Percentiles rank a stretch among this genome's conserved stretches.
These are phyloP conservation scores for Candolleomyces aberdarensis DNA, from an alignment of 768 basidiomycete species.

Conservation along the genomic window DNA sequence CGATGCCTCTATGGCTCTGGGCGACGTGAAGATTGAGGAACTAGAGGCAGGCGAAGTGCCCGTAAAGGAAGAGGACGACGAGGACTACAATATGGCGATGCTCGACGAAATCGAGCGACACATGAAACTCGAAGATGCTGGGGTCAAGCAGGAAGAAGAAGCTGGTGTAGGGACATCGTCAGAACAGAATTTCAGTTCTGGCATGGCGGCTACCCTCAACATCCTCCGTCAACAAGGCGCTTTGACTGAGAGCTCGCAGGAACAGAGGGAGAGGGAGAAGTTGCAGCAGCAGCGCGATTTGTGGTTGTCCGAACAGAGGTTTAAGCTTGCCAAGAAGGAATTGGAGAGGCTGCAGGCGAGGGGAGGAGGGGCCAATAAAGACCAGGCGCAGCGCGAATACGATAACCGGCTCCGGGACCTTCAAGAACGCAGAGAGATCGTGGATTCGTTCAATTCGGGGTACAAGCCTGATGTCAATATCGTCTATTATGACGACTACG, in stretches of 20 bases:
- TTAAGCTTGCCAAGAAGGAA: slow-evolving; percentile 73
- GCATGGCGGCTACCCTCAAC: slow-evolving; percentile 85
- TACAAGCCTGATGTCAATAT: slow-evolving; percentile 98
- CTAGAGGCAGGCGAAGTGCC: slow-evolving; percentile 80
- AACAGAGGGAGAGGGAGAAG: slow-evolving; percentile 73
- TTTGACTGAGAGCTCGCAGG: slow-evolving; percentile 58
- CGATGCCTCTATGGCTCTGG: slow-evolving; percentile 55
- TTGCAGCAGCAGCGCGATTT: slow-evolving; percentile 81
- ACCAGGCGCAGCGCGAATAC: slow-evolving; percentile 92
- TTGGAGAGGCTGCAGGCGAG: slow-evolving; percentile 72
- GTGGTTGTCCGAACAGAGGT: slow-evolving; percentile 87
- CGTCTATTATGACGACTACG: slow-evolving; percentile 96
- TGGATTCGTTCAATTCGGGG: slow-evolving; percentile 76
- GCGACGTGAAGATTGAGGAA: slow-evolving; percentile 66
- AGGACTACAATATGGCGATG: slow-evolving; percentile 68
- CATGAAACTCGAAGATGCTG: slow-evolving; percentile 60
- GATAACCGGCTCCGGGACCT: slow-evolving; percentile 92
- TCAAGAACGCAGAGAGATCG: slow-evolving; percentile 77
- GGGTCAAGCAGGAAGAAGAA: slow-evolving; percentile 36
- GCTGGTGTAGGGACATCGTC: slow-evolving; percentile 52
- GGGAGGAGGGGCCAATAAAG: slow-evolving; percentile 64
- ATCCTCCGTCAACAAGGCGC: slow-evolving; percentile 93
- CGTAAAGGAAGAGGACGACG: slow-evolving; percentile 76
- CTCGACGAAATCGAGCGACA: slow-evolving; percentile 74
- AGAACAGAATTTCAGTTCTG: slow-evolving; percentile 78